Base-by-base conservation (phyloP, 1,284 basidiomycete genomes). In the Puccinia horiana region DNA sequence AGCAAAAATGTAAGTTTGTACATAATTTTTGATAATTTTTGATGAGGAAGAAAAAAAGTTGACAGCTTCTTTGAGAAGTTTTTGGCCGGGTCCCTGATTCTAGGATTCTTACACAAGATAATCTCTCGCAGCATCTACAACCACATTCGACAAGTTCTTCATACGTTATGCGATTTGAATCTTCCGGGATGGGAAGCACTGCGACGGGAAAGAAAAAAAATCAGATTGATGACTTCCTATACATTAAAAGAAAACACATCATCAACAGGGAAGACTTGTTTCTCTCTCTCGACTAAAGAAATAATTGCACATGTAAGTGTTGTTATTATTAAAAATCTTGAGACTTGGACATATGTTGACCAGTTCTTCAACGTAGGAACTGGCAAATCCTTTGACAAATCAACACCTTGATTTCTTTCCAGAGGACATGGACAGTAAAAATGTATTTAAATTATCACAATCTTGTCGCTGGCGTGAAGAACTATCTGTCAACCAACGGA, bases 361-460 rank as follows among this genome's bases (percentile, higher is more conserved):
- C n/a, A n/a, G 29, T 69, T 5, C 1, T 12, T 4, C 16, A 11
- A 37, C 42, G 0, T n/a, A 69, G 65, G 65, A 69, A 29, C 40
- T 69, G 1, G 26, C n/a, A 2, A 69, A 69, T 69, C 65, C 65
- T 2, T 69, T 69, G 32, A 37, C 42, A 18, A n/a, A 8, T 44
- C 65, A 18, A 9, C 63, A 65, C 18, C 6, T 65, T 6, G 63
- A 65, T 26, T 65, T 44, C 42, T 44, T 44, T 16, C 40, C 42
- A 20, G 29, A n/a, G 5, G 20, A 44, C 32, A 37, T 20, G 20
- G 32, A 69, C 18, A 32, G 63, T 18, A 69, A 26, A 32, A 69
- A 69, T 44, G 9, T 69, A 4, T 69, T 69, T 18, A 69, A 69
- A 20, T 69, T 69, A 69, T 69, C 65, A 42, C 65, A 69, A 69